These are phyloP conservation scores for Mucuna pruriens DNA, from an alignment of 306 rosid genomes.

Conservation along the genomic window DNA sequence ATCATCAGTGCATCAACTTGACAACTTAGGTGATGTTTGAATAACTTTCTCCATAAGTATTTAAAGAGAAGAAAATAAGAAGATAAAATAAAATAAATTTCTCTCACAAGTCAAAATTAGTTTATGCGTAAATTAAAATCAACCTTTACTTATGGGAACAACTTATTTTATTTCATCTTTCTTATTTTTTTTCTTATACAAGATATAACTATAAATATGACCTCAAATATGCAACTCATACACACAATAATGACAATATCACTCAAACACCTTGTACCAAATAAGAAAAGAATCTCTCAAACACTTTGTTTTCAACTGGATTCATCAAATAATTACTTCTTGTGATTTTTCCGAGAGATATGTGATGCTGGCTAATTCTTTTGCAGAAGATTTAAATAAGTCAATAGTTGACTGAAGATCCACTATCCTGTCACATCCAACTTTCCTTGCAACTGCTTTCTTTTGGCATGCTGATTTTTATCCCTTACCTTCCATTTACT, in stretches of 20 bases:
- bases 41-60: too few relatives aligned
- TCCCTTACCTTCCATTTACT: slow-evolving; percentile 24
- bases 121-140: too few relatives aligned
- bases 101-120: too few relatives aligned
- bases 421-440: neutral
- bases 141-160: too few relatives aligned
- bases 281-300: neutral
- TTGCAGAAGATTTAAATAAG: slow-evolving; percentile 5
- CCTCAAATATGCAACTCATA: neutral
- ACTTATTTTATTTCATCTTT: too few relatives aligned
- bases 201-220: neutral
- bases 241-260: neutral
- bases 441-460: slow-evolving; percentile 13
- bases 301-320: neutral
- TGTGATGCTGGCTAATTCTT: slow-evolving; percentile 22
- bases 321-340: neutral
- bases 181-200: too few relatives aligned
- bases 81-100: too few relatives aligned
- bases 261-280: neutral
- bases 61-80: too few relatives aligned
- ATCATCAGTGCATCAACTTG: neutral
- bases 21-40: too few relatives aligned
- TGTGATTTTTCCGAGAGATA: neutral
- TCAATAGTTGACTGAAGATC: neutral
- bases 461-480: slow-evolving; percentile 32